Percentiles rank a stretch among this genome's conserved stretches.
Conservation (phyloP, 2,329 filamentous ascomycete genomes). For the Fusarium sp. region DNA sequence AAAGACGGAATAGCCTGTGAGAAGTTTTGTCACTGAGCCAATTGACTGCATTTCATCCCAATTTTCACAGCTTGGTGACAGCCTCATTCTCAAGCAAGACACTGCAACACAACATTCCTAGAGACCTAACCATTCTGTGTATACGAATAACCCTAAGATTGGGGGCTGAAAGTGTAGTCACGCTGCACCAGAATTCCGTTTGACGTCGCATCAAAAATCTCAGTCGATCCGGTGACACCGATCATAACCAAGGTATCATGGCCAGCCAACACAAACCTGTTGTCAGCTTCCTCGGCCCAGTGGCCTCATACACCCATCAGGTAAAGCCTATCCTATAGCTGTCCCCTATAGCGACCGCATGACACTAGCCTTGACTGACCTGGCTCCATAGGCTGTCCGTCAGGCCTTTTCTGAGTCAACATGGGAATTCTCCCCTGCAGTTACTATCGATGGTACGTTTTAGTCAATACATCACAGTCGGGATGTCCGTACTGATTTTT, state of each 20-base stretch:
- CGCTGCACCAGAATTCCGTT: not conserved
- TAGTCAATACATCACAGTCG: not conserved
- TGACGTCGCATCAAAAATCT: not conserved
- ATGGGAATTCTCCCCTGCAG: conserved; percentile 61
- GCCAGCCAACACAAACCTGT: conserved; percentile 48
- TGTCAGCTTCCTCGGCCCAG: conserved; percentile 61
- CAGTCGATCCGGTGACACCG: conserved; percentile 6
- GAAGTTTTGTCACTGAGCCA: conserved; percentile 2
- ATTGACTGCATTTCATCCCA: conserved; percentile 8
- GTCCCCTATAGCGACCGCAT: conserved; percentile 25
- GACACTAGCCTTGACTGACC: conserved; percentile 23
- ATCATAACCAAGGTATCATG: conserved; percentile 38
- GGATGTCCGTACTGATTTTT: conserved; percentile 8
- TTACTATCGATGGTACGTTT: conserved; percentile 59
- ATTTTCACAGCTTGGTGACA: not conserved
- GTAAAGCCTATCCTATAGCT: conserved; percentile 44
- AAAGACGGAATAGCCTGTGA: not conserved
- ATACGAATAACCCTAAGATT: not conserved
- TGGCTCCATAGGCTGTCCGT: conserved; percentile 54
- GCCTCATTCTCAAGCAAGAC: not conserved
- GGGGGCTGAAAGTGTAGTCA: not conserved
- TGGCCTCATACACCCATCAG: conserved; percentile 62
- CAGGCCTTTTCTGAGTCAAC: conserved; percentile 59
- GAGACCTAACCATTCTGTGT: not conserved
- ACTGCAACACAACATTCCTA: conserved; percentile 5